Evolutionary conservation across 768 basidiomycete species (phyloP).

Genomic region (Hypholoma sublateritium): DNA sequence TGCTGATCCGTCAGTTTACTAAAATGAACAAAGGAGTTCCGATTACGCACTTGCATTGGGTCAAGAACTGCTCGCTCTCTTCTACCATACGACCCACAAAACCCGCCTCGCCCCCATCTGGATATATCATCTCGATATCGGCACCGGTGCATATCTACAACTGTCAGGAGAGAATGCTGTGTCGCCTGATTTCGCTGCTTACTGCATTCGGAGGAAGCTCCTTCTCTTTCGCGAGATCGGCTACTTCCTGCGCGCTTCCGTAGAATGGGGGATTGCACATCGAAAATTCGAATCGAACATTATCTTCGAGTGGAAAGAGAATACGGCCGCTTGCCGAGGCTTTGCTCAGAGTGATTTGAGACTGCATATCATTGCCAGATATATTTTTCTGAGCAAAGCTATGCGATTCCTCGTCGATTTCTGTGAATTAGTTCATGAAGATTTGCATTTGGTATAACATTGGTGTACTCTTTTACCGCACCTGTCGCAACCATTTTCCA

Average conservation of each 20-base stretch:
- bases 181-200: conserved; percentile 20
- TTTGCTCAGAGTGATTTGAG: conserved; percentile 49
- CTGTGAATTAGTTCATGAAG: conserved; percentile 38
- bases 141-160: conserved; percentile 82
- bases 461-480: conserved; percentile 20
- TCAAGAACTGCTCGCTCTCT: conserved; percentile 60
- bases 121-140: conserved; percentile 80
- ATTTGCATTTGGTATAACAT: background rate
- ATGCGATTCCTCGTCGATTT: conserved; percentile 69
- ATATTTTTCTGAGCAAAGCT: conserved; percentile 58
- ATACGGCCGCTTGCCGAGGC: conserved; percentile 39
- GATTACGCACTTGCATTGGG: conserved; percentile 55
- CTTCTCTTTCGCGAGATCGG: conserved; percentile 58
- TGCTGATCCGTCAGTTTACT: conserved; percentile 21
- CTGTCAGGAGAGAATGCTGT: background rate
- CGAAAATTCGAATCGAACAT: conserved; percentile 64
- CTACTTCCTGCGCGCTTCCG: conserved; percentile 66
- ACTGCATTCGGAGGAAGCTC: conserved; percentile 71
- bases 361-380: conserved; percentile 48
- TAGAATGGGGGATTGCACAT: conserved; percentile 99
- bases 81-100: conserved; percentile 79
- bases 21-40: background rate
- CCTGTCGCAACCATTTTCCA: conserved; percentile 77
- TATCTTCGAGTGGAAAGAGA: conserved; percentile 39
- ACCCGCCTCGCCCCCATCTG: conserved; percentile 77